Conservation (phyloP, 805 yeast species). For the Candida easanensis region DNA sequence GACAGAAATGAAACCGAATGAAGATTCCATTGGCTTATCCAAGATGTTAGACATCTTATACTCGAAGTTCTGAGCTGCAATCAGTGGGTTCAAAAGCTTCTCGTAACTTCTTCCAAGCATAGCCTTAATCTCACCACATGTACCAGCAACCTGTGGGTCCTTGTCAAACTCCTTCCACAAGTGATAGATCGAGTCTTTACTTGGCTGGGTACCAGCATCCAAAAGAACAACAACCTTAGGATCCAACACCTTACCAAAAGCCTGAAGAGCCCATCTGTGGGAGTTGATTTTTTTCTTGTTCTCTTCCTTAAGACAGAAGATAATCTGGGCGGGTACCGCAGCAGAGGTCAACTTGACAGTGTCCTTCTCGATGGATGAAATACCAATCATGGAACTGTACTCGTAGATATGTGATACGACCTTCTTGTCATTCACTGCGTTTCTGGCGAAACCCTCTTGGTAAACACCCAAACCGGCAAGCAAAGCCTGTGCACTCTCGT, state of each 20-base stretch:
- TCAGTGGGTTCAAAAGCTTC: conserved; percentile 74
- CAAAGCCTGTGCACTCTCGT: conserved; percentile 74
- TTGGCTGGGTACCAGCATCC: conserved; percentile 95
- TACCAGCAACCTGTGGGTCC: conserved; percentile 86
- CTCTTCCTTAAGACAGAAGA: conserved; percentile 87
- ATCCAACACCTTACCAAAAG: conserved; percentile 76
- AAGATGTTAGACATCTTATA: conserved; percentile 92
- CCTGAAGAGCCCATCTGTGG: conserved; percentile 96
- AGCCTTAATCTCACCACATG: conserved; percentile 95
- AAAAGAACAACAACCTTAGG: conserved; percentile 82
- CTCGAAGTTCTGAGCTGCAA: conserved; percentile 96
- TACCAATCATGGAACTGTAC: conserved; percentile 89
- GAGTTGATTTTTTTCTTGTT: conserved; percentile 90
- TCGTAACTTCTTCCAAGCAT: conserved; percentile 62
- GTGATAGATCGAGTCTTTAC: conserved; percentile 78
- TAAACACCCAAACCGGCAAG: conserved; percentile 85
- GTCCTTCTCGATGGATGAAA: conserved; percentile 59
- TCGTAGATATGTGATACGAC: conserved; percentile 91
- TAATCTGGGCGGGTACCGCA: conserved; percentile 77
- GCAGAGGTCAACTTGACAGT: conserved; percentile 67
- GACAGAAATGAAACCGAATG: conserved; percentile 91
- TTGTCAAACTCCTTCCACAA: conserved; percentile 83
- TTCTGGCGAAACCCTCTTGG: conserved; percentile 95
- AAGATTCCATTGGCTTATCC: conserved; percentile 94
- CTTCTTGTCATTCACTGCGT: conserved; percentile 75